Percentiles rank a stretch among this genome's conserved stretches.
Evolutionary conservation across 2,329 filamentous ascomycete species (phyloP).

Genomic region (Clarireedia paspali): DNA sequence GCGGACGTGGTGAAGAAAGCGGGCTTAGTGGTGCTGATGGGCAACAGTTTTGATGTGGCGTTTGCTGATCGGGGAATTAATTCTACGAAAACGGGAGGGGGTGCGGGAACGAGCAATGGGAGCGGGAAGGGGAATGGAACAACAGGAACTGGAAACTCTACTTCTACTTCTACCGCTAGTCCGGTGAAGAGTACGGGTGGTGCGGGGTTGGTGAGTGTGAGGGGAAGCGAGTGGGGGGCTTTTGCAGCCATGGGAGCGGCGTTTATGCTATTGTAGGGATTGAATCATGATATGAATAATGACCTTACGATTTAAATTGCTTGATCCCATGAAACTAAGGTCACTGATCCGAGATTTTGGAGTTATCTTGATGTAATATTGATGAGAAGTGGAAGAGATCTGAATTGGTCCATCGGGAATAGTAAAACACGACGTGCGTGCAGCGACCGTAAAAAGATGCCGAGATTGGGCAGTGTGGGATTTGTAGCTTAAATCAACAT

Average conservation of each 20-base stretch:
- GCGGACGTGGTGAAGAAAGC: neutral
- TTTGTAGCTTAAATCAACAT: too few species aligned
- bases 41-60: slow-evolving; percentile 13
- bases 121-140: neutral
- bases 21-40: slow-evolving; percentile 8
- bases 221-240: neutral
- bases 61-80: neutral
- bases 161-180: neutral
- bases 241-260: neutral
- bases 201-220: neutral
- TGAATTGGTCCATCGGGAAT: too few species aligned
- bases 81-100: neutral
- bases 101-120: neutral
- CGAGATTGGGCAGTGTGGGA: too few species aligned
- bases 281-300: too few species aligned
- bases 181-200: neutral
- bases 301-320: neutral
- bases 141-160: neutral
- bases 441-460: too few species aligned
- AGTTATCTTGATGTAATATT: too few species aligned
- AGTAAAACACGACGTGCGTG: too few species aligned
- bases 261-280: neutral
- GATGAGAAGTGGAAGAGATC: too few species aligned
- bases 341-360: too few species aligned
- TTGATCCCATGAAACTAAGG: neutral